A percentile compares a stretch with the other conserved stretches of the same genome.
These are phyloP conservation scores for Hirsutella minnesotensis DNA, from an alignment of 2,329 filamentous ascomycete species.

Conservation along the genomic window DNA sequence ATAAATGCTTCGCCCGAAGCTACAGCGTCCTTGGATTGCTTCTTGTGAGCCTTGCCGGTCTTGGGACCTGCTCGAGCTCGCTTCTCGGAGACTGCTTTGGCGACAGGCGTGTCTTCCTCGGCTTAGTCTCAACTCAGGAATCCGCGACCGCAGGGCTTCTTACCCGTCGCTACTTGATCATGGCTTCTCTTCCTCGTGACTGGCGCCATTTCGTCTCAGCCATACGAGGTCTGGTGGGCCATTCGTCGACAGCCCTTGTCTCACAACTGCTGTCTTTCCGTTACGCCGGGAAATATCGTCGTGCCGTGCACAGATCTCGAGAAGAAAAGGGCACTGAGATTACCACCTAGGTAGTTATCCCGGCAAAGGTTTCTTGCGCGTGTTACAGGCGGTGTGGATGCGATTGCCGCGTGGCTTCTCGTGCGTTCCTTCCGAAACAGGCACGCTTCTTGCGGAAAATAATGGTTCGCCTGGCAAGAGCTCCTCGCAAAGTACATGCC, in stretches of 20 bases:
- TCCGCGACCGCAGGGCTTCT: too few relatives aligned
- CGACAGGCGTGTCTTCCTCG: constrained; percentile 3
- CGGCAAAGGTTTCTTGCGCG: not conserved
- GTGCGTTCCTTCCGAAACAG: not conserved
- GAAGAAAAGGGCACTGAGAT: too few relatives aligned
- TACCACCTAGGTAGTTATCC: too few relatives aligned
- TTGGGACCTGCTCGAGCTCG: constrained; percentile 6
- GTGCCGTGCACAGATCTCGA: too few relatives aligned
- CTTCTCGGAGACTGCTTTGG: constrained; percentile 5
- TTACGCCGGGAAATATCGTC: too few relatives aligned
- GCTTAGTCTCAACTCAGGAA: too few relatives aligned
- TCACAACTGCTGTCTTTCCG: too few relatives aligned
- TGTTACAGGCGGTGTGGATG: not conserved
- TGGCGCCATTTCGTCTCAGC: constrained; percentile 13
- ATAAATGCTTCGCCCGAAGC: not conserved
- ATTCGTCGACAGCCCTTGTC: too few relatives aligned
- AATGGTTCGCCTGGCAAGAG: too few relatives aligned
- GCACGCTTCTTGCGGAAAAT: not conserved
- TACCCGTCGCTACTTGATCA: constrained; percentile 9
- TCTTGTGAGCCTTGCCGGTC: not conserved
- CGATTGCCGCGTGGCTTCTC: not conserved
- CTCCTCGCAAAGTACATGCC: too few relatives aligned
- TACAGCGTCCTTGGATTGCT: not conserved
- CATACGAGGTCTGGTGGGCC: not conserved
- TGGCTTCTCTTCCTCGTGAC: constrained; percentile 14